Evolutionary conservation across 78 protist genomes (phyloP), one percentile per base, ranked within the genome.

Genomic region (Planoprotostelium fungivorum): DNA sequence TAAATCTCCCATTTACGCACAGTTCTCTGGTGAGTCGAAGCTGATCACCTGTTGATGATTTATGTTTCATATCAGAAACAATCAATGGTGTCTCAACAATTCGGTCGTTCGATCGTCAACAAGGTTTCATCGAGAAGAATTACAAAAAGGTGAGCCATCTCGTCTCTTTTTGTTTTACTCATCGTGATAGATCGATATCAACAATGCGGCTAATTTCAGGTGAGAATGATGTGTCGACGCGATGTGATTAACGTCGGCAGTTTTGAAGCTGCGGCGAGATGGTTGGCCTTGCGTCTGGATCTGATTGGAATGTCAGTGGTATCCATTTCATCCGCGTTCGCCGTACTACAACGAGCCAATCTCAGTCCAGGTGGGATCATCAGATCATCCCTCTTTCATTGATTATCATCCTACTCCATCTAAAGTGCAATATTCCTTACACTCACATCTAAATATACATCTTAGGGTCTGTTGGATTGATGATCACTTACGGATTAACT

Each of bases 31-130:
- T n/a, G n/a, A n/a, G n/a, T n/a, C n/a, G n/a, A n/a, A n/a, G n/a
- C n/a, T n/a, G n/a, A n/a, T n/a, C n/a, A n/a, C n/a, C n/a, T n/a
- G n/a, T n/a, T n/a, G n/a, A n/a, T n/a, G n/a, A n/a, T n/a, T n/a
- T n/a, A n/a, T n/a, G n/a, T n/a, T n/a, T n/a, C n/a, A n/a, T n/a
- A n/a, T n/a, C 94, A 1, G 98, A 96, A 31, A 92, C 97, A 16
- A 88, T 98, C 36, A 84, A 86, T 34, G 99, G 99, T 85, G 94
- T 96, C 35, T 28, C 98, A 5, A 96, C 98, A 29, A 96, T 98
- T 86, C 96, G 99, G 38, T 97, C 99, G 0, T 97, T 89, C 83
- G 86, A 86, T 16, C 38, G 31, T 31, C 84, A 84, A 0, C 73
- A 51, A 16, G 31, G 16, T 51, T 51, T 51, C 73, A 51, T 51